phyloP scores from a whole-genome alignment of 495 filamentous ascomycete species.

The Friedmanniomyces simplex region DNA sequence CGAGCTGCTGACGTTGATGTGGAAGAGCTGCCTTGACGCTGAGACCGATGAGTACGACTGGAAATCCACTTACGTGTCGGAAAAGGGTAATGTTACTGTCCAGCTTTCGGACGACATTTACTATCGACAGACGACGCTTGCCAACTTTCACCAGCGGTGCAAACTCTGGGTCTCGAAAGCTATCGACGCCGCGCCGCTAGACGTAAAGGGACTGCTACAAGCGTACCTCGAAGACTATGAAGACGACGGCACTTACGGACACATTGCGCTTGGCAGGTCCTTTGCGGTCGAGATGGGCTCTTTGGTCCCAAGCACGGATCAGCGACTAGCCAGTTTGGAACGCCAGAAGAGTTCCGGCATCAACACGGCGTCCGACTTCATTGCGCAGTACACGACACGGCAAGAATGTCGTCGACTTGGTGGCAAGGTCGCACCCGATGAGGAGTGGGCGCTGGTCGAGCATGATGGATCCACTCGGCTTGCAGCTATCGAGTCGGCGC shows the following conservation, averaged over 20 bases:
- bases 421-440: slow-evolving; percentile 30
- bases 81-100: slow-evolving; percentile 63
- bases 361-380: slow-evolving; percentile 88
- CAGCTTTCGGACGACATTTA: slow-evolving; percentile 83
- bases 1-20: slow-evolving; percentile 86
- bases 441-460: slow-evolving; percentile 53
- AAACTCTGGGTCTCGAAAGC: slow-evolving; percentile 66
- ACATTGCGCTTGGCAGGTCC: slow-evolving; percentile 85
- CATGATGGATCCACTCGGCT: slow-evolving; percentile 20
- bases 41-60: slow-evolving; percentile 92
- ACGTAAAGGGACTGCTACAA: slow-evolving; percentile 86
- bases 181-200: slow-evolving; percentile 79
- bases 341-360: slow-evolving; percentile 56
- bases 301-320: slow-evolving; percentile 76
- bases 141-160: slow-evolving; percentile 65
- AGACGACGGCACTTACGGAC: slow-evolving; percentile 74
- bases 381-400: slow-evolving; percentile 92
- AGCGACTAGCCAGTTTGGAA: slow-evolving; percentile 58
- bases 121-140: slow-evolving; percentile 65
- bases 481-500: neutral
- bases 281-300: slow-evolving; percentile 92
- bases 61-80: slow-evolving; percentile 65
- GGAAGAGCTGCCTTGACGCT: slow-evolving; percentile 82
- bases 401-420: slow-evolving; percentile 85
- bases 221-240: slow-evolving; percentile 92